A percentile compares a stretch with the other conserved stretches of the same genome.
These are phyloP conservation scores for Candida adriatica DNA, from an alignment of 805 yeast genomes.

Conservation along the genomic window DNA sequence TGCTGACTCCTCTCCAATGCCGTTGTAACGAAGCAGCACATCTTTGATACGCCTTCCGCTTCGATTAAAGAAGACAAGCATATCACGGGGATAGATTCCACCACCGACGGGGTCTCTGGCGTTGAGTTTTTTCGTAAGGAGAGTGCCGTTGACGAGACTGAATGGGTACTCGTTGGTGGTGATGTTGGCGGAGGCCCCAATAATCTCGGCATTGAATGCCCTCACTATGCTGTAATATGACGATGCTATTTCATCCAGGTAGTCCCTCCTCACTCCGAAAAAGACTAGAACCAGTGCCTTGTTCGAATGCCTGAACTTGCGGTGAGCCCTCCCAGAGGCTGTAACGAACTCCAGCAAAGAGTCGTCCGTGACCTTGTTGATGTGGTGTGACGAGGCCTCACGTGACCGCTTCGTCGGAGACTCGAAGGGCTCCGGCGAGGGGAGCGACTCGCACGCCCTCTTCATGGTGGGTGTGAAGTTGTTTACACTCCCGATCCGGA, in stretches of 20 bases:
- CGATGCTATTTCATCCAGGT: constrained; percentile 9
- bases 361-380: constrained; percentile 10
- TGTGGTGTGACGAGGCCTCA: constrained; percentile 8
- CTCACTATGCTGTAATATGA: constrained; percentile 1
- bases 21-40: constrained; percentile 11
- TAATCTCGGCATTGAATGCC: constrained; percentile 8
- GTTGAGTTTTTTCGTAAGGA: constrained; percentile 14
- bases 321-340: not conserved
- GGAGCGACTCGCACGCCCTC: not conserved
- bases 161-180: constrained; percentile 10
- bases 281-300: constrained; percentile 18
- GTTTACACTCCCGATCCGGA: not conserved
- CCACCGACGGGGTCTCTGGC: constrained; percentile 24
- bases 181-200: constrained; percentile 19
- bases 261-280: constrained; percentile 18
- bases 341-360: constrained; percentile 10
- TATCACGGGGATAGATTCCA: constrained; percentile 23
- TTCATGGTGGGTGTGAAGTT: not conserved
- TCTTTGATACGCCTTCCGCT: constrained; percentile 12
- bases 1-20: constrained; percentile 14
- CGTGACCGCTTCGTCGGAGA: constrained; percentile 8
- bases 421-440: not conserved
- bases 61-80: constrained; percentile 18
- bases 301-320: constrained; percentile 4
- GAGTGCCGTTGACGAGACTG: constrained; percentile 14